These are phyloP conservation scores for Bondarzewia mesenterica DNA, from an alignment of 1,284 basidiomycete species.

Conservation along the genomic window DNA sequence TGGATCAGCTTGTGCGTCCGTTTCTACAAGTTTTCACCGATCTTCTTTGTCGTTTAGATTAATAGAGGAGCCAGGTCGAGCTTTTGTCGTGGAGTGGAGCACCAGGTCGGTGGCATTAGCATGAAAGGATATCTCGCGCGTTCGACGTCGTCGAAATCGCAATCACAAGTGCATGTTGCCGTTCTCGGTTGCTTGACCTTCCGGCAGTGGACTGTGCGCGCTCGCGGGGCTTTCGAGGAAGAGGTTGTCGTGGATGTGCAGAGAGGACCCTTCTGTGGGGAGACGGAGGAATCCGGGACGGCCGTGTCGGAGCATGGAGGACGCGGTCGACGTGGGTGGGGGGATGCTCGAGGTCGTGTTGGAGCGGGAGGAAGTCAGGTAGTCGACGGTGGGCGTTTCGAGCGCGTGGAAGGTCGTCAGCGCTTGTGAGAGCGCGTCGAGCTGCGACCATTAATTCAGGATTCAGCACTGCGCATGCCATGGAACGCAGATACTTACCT, in stretches of 20 bases:
- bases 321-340: background rate
- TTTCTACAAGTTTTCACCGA: no score
- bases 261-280: background rate
- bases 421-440: constrained; percentile 42
- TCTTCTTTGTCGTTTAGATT: no score
- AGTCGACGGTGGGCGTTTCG: constrained; percentile 1
- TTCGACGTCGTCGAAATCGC: no score
- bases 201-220: background rate
- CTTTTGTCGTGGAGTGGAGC: no score
- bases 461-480: background rate
- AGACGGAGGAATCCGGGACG: background rate
- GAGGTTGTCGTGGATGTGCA: background rate
- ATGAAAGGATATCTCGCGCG: no score
- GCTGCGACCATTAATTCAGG: constrained; percentile 25
- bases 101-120: no score
- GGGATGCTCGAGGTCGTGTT: constrained; percentile 2
- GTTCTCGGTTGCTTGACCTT: background rate
- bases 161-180: background rate
- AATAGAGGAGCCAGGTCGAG: no score
- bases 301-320: background rate
- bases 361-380: background rate
- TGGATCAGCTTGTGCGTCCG: no score
- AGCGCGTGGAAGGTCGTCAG: constrained; percentile 1
- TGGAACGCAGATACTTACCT: constrained; percentile 32
- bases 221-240: background rate